Evolutionary conservation across 345 rosid species (phyloP), one percentile per base, ranked within the genome.

Genomic region (Citrus sinensis): DNA sequence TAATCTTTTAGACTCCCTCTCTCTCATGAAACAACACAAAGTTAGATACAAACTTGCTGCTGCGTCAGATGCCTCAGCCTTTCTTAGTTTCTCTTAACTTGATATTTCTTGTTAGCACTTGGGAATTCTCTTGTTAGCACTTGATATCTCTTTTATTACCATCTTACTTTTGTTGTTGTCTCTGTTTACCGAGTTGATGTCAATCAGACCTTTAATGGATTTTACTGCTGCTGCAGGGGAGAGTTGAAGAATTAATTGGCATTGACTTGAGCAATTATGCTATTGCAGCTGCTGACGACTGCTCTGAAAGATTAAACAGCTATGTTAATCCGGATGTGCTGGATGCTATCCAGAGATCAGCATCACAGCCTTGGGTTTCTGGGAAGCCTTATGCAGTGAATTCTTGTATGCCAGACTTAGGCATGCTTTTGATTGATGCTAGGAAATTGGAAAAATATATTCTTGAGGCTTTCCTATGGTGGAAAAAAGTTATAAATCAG

Each of bases 281-380:
- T 1, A 9, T 80, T 78, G 87, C 88, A 24, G 86, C 75, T 66
- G 83, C 80, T 29, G 90, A 87, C 59, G 86, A 85, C 65, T 85
- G 90, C 78, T 83, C 80, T 19, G 25, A 70, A 59, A 87, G 72
- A 70, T 71, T 87, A 61, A 80, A 67, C 4, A 67, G n/a, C 32
- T 30, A 56, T 14, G 83, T 85, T 4, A 83, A 82, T 73, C 75
- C 65, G 7, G 87, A 82, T 59, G 85, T 85, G 24, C 56, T 85
- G 74, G 85, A 77, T 76, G 88, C 86, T 55, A 75, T 87, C 70
- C 90, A 85, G 75, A 80, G 87, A 82, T 83, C 87, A 27, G 85
- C 80, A 16, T 83, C 82, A 25, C 76, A 79, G 65, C 80, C 86
- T 40, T 85, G 88, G 88, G 84, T 82, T 74, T 80, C 88, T 16